phyloP scores from a whole-genome alignment of 2,329 filamentous ascomycete genomes.

The Phialophora expanda region DNA sequence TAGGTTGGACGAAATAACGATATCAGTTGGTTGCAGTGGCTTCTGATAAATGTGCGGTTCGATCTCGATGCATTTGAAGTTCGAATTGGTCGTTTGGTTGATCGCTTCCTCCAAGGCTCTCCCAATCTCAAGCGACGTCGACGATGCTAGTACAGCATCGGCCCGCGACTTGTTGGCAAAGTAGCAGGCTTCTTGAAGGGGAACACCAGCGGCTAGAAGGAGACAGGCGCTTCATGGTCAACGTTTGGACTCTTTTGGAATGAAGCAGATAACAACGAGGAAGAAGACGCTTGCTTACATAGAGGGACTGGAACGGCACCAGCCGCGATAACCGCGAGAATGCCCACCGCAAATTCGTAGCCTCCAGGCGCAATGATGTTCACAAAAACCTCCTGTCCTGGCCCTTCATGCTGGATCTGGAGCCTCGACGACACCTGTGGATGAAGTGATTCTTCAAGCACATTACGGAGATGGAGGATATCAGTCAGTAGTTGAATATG shows the following conservation, averaged over 20 bases:
- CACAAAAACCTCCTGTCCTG: constrained; percentile 42
- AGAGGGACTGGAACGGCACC: constrained; percentile 56
- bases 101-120: constrained; percentile 18
- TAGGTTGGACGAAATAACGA: constrained; percentile 39
- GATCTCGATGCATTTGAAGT: constrained; percentile 32
- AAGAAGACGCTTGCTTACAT: constrained; percentile 22
- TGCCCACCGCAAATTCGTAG: constrained; percentile 57
- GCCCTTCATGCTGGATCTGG: constrained; percentile 40
- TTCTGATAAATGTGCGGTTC: constrained; percentile 36
- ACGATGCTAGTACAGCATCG: constrained; percentile 23
- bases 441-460: constrained; percentile 42
- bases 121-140: constrained; percentile 18
- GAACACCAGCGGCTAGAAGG: constrained; percentile 32
- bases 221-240: background rate
- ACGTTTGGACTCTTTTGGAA: no score
- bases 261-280: no score
- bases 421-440: constrained; percentile 44
- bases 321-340: constrained; percentile 54
- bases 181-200: constrained; percentile 42
- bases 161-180: constrained; percentile 36
- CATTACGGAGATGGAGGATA: constrained; percentile 51
- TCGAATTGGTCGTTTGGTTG: constrained; percentile 5
- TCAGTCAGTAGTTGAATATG: constrained; percentile 54
- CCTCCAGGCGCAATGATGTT: constrained; percentile 54
- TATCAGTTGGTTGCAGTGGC: constrained; percentile 22